phyloP scores from a whole-genome alignment of 345 rosid genomes.

The Gossypioides kirkii region DNA sequence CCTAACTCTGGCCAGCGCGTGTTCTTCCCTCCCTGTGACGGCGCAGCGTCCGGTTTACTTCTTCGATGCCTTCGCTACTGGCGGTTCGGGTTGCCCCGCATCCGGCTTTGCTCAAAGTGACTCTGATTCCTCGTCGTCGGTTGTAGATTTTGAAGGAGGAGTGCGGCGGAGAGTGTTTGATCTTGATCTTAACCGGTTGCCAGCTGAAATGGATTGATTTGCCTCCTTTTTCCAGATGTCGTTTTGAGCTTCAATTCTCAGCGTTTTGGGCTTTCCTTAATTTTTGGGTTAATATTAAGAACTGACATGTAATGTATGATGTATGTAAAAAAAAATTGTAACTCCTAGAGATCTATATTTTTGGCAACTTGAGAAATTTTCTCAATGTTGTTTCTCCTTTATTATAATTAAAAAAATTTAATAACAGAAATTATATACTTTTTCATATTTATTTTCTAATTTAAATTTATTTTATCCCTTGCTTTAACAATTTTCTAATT shows the following conservation, averaged over 20 bases:
- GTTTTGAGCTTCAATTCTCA: conserved; percentile 14
- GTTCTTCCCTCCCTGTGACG: conserved; percentile 24
- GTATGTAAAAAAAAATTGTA: not conserved
- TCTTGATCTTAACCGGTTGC: conserved; percentile 65
- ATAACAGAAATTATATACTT: not conserved
- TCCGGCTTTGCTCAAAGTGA: conserved; percentile 47
- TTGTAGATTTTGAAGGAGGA: conserved; percentile 45
- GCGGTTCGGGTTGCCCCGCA: conserved; percentile 17
- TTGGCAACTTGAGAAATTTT: conserved; percentile 7
- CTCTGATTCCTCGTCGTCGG: conserved; percentile 54
- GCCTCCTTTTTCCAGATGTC: conserved; percentile 12
- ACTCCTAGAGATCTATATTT: not conserved
- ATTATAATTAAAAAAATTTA: not conserved
- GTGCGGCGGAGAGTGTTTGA: conserved; percentile 33
- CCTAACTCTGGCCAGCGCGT: conserved; percentile 44
- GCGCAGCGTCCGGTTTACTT: conserved; percentile 45
- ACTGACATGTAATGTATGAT: conserved; percentile 9
- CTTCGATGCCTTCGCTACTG: conserved; percentile 52
- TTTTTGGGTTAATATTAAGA: not conserved
- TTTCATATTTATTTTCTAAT: too few relatives aligned
- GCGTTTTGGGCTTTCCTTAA: conserved; percentile 9
- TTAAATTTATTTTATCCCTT: too few relatives aligned
- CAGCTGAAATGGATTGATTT: conserved; percentile 53
- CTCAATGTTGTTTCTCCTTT: conserved; percentile 2
- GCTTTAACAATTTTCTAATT: too few relatives aligned